phyloP scores from a whole-genome alignment of 2,329 filamentous ascomycete species.

The Colletotrichum musicola region DNA sequence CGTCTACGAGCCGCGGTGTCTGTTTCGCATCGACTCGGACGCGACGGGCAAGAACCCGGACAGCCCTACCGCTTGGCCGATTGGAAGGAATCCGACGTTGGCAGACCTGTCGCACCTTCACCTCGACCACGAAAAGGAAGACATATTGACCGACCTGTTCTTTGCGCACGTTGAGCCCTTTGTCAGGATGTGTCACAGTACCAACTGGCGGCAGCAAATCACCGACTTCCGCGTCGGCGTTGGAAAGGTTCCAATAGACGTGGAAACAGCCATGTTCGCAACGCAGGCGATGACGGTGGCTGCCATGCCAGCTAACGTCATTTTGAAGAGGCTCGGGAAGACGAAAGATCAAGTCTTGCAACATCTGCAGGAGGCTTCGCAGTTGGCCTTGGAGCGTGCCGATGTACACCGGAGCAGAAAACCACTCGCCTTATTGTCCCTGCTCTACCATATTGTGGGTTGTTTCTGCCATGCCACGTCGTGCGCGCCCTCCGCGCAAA shows the following conservation, averaged over 20 bases:
- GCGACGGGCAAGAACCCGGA: conserved; percentile 25
- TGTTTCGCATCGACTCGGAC: conserved; percentile 32
- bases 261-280: conserved; percentile 32
- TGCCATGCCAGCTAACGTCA: conserved; percentile 18
- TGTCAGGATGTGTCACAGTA: conserved; percentile 22
- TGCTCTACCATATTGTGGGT: conserved; percentile 35
- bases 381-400: conserved; percentile 29
- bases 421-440: conserved; percentile 20
- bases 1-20: conserved; percentile 35
- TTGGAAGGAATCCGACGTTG: conserved; percentile 22
- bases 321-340: conserved; percentile 23
- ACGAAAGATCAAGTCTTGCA: conserved; percentile 19
- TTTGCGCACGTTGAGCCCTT: conserved; percentile 32
- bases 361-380: conserved; percentile 28
- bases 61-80: conserved; percentile 29
- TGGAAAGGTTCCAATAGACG: conserved; percentile 24
- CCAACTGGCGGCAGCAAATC: conserved; percentile 36
- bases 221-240: conserved; percentile 36
- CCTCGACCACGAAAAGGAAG: conserved; percentile 32
- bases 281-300: conserved; percentile 37
- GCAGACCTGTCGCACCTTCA: conserved; percentile 27
- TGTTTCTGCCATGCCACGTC: background rate
- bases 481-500: background rate
- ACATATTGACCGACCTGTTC: conserved; percentile 32
- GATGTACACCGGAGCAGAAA: conserved; percentile 34